Base-by-base conservation (phyloP, 176 grass and related monocot species). In the Bolboschoenus planiculmis region DNA sequence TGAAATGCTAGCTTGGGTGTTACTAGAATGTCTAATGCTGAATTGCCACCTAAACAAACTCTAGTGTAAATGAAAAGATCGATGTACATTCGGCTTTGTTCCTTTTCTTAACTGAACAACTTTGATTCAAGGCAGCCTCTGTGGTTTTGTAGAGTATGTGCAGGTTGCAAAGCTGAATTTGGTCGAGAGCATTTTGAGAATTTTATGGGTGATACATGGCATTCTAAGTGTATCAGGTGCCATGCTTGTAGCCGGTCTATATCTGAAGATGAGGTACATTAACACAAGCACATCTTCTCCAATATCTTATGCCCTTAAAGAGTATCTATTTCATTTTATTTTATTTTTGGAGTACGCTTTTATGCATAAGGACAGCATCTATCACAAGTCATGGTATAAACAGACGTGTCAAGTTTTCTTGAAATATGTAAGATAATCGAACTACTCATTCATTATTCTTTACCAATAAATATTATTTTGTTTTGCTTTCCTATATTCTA, bases 321-420 rank as follows among this genome's bases (percentile, higher is more conserved):
- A 26, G 84, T 9, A 79, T n/a, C 5, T 31, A 47, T 78, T 26
- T 37, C 64, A n/a, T 58, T 63, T 64, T 27, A 73, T 42, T 66
- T 71, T 74, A 68, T 63, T 29, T 62, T 27, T 87, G 78, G 20
- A 87, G 70, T 78, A 98, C 92, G 92, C 89, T 84, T 91, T 89
- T 61, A 87, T 92, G 75, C 39, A 84, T 90, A 90, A 78, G 63
- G 79, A 91, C 82, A 67, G 74, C 60, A 86, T 88, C 13, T 97
- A 97, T 81, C 94, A 97, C 80, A 92, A 88, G 60, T 77, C 94
- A 47, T 97, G 94, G 87, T 89, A 89, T 79, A 84, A 87, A 46
- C 94, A 88, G 67, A 94, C 79, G 81, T 97, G 91, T 92, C 86
- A 94, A 91, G 91, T 97, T 79, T 97, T 91, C 91, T 94, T 83